Evolutionary conservation across 768 basidiomycete species (phyloP).

Genomic region (Pleurotus sapidus): DNA sequence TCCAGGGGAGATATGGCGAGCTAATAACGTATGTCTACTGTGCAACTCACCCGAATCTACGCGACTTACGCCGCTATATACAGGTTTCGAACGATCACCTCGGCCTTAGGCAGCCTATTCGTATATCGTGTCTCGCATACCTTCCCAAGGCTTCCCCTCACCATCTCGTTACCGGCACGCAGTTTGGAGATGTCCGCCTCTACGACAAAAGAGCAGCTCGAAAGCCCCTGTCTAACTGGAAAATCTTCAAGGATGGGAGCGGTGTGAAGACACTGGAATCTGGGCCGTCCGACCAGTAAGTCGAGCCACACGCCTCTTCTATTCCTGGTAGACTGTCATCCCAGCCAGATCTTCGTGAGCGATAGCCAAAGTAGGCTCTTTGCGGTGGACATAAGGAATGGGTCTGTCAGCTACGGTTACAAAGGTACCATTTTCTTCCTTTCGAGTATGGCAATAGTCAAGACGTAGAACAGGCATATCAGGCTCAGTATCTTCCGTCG

Average conservation of each 20-base stretch:
- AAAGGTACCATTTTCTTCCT: slow-evolving; percentile 40
- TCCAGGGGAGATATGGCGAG: slow-evolving; percentile 79
- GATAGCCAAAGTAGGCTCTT: slow-evolving; percentile 65
- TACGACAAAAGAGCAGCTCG: slow-evolving; percentile 76
- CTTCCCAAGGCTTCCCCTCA: slow-evolving; percentile 36
- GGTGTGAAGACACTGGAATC: slow-evolving; percentile 59
- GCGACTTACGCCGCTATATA: neutral
- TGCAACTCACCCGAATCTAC: neutral
- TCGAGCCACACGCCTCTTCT: neutral
- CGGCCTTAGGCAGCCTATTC: slow-evolving; percentile 74
- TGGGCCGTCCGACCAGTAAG: slow-evolving; percentile 66
- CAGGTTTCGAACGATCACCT: slow-evolving; percentile 75
- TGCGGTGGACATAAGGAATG: slow-evolving; percentile 68
- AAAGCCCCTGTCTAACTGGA: slow-evolving; percentile 69
- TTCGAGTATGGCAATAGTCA: too few species aligned
- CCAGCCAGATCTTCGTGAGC: slow-evolving; percentile 66
- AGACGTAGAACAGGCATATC: slow-evolving; percentile 50
- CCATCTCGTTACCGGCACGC: slow-evolving; percentile 69
- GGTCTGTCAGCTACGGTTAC: slow-evolving; percentile 61
- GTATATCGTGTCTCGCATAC: slow-evolving; percentile 68
- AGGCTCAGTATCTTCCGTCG: slow-evolving; percentile 65
- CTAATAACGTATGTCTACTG: slow-evolving; percentile 63
- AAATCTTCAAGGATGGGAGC: slow-evolving; percentile 52
- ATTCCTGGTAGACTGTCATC: too few species aligned
- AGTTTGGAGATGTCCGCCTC: slow-evolving; percentile 66